Evolutionary conservation across 305 asterid genomes (phyloP), one percentile per base, ranked within the genome.

Genomic region (Solanum hybrid): DNA sequence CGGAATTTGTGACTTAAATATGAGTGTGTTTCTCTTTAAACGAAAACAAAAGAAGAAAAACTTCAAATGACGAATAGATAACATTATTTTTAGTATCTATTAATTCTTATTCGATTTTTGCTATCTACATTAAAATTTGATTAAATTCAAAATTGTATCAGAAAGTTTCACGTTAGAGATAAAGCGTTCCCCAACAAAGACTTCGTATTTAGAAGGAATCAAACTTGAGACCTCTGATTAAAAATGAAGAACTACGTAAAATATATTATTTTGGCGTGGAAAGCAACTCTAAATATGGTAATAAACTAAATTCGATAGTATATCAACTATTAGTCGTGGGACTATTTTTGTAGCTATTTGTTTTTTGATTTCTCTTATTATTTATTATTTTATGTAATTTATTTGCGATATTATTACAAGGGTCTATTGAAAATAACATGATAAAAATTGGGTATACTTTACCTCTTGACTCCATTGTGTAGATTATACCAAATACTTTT

Each of bases 141-240:
- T 0, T 18, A 6, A 2, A 57, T 57, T 57, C 0, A 0, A 57
- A 1, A 6, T 57, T 57, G 1, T 57, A 57, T 57, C 0, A 0
- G 0, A 57, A 57, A 57, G 69, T 18, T 0, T 0, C 0, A 57
- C 3, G 3, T 57, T 16, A 0, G 1, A 3, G 5, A 0, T 57
- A 57, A 57, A 57, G 1, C 11, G 0, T 3, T 57, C 2, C 0
- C 10, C 0, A 18, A 51, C 4, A 51, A 18, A 51, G n/a, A n/a
- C n/a, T 57, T 0, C 2, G 4, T 61, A 61, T 61, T 61, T 0
- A 3, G 2, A 1, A 20, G 1, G 71, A 20, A 0, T 61, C 71
- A 61, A 57, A 18, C 2, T 0, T 7, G 2, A 57, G 9, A 57
- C 1, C 9, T 51, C n/a, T 16, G 0, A 18, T 6, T 16, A 51